phyloP scores from a whole-genome alignment of 2,329 filamentous ascomycete species.

The Xylogone sp. region DNA sequence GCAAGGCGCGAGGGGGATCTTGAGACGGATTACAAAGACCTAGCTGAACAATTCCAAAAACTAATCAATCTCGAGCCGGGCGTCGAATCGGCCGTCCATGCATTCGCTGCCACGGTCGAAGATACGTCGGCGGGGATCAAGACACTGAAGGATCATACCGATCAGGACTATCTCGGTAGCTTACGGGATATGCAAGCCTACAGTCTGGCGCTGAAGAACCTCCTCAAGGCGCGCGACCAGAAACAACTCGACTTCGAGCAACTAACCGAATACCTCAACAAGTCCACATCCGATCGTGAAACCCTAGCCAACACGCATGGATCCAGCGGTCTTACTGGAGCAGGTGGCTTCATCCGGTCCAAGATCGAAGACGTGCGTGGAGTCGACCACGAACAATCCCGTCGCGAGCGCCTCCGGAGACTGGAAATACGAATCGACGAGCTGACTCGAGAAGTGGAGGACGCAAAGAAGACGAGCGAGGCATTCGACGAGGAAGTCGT shows the following conservation, averaged over 20 bases:
- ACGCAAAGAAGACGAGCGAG: conserved; percentile 80
- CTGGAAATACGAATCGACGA: conserved; percentile 91
- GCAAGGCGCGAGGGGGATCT: conserved; percentile 84
- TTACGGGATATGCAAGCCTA: conserved; percentile 96
- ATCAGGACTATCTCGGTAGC: conserved; percentile 91
- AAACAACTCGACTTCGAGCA: conserved; percentile 98
- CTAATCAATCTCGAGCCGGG: conserved; percentile 86
- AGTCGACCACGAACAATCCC: conserved; percentile 90
- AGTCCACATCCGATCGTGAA: conserved; percentile 84
- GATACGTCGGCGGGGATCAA: conserved; percentile 77
- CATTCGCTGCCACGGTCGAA: conserved; percentile 82
- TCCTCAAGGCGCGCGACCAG: conserved; percentile 91
- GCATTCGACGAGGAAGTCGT: conserved; percentile 96
- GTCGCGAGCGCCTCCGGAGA: conserved; percentile 82
- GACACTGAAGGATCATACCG: conserved; percentile 82
- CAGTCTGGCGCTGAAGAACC: conserved; percentile 76
- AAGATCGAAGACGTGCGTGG: conserved; percentile 97
- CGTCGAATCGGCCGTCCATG: conserved; percentile 75
- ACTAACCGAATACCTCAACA: conserved; percentile 91
- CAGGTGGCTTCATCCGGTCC: conserved; percentile 81
- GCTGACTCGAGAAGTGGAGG: conserved; percentile 83
- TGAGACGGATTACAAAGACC: conserved; percentile 81
- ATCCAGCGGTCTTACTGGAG: conserved; percentile 62
- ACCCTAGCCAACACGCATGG: conserved; percentile 55
- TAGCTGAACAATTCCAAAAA: conserved; percentile 92